Evolutionary conservation across 73 alveolate species (phyloP).

Genomic region (Paramecium primaurelia): DNA sequence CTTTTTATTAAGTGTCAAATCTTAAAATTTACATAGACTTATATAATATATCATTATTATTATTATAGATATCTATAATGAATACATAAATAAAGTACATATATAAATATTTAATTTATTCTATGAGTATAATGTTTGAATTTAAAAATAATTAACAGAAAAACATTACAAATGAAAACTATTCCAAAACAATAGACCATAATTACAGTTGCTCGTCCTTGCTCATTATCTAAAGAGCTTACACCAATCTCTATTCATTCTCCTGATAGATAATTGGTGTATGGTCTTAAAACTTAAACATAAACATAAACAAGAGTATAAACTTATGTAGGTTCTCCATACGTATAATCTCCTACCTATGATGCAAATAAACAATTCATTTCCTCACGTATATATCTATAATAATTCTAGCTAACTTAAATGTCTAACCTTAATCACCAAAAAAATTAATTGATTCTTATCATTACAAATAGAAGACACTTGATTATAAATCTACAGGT

Average conservation of each 20-base stretch:
- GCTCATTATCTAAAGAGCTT: background rate
- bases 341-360: background rate
- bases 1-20: too few relatives aligned
- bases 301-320: background rate
- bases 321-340: background rate
- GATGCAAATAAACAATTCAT: background rate
- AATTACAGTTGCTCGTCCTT: background rate
- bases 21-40: too few relatives aligned
- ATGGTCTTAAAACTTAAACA: background rate
- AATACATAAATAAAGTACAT: background rate
- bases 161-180: background rate
- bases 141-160: constrained; percentile 21
- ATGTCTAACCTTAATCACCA: background rate
- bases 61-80: background rate
- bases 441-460: background rate
- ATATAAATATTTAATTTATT: background rate
- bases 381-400: background rate
- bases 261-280: background rate
- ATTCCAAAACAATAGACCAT: background rate
- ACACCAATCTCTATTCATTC: background rate
- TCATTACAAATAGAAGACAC: background rate
- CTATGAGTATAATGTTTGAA: background rate
- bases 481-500: background rate
- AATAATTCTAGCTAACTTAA: background rate
- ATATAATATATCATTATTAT: too few relatives aligned